Percentiles rank a stretch among this genome's conserved stretches.
phyloP scores from a whole-genome alignment of 2,329 filamentous ascomycete genomes.

The Orbilia quercus region DNA sequence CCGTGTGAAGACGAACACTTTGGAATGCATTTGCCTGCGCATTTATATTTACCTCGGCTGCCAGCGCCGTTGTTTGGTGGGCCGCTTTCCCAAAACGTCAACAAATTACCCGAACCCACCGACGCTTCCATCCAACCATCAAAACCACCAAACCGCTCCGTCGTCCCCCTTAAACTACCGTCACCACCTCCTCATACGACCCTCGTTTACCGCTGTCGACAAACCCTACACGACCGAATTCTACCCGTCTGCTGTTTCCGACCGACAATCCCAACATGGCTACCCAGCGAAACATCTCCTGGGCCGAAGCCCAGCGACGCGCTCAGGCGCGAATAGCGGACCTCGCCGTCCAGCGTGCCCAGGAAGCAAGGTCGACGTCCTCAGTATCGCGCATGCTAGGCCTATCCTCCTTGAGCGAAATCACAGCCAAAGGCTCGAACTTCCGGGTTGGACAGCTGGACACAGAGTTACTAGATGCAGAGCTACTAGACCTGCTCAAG shows the following conservation, averaged over 20 bases:
- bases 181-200: background rate
- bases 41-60: slow-evolving; percentile 28
- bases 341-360: slow-evolving; percentile 57
- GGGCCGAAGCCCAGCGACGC: slow-evolving; percentile 59
- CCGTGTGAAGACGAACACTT: slow-evolving; percentile 3
- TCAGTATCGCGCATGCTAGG: slow-evolving; percentile 47
- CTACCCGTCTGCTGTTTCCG: background rate
- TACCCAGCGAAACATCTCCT: slow-evolving; percentile 55
- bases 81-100: slow-evolving; percentile 38
- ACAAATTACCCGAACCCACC: slow-evolving; percentile 42
- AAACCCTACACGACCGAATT: background rate
- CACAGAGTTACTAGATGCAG: slow-evolving; percentile 92
- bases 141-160: background rate
- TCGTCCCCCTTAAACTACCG: background rate
- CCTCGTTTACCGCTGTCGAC: background rate
- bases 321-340: slow-evolving; percentile 59
- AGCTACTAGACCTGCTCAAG: slow-evolving; percentile 85
- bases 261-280: slow-evolving; percentile 30
- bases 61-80: background rate
- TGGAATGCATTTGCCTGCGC: background rate
- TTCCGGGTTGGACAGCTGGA: slow-evolving; percentile 97
- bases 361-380: slow-evolving; percentile 52
- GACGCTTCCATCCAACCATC: slow-evolving; percentile 7
- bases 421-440: slow-evolving; percentile 71
- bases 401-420: slow-evolving; percentile 41